Conservation (phyloP, 441 rosid species). For the Arabidopsis lyrata region DNA sequence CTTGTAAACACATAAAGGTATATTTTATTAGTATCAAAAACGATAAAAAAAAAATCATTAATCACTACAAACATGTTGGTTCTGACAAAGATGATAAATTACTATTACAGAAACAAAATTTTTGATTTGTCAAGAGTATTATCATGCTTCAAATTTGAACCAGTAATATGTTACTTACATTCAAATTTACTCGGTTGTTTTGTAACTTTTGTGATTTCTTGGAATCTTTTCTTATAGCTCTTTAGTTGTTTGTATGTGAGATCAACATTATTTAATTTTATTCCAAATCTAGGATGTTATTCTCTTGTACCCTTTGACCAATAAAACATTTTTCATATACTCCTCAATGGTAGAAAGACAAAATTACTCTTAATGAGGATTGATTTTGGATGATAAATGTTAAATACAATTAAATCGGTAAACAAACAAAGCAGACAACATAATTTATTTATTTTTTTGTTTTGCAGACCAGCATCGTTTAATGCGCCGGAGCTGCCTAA, state of each 20-base stretch:
- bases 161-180: not conserved
- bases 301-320: too few relatives aligned
- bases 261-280: not conserved
- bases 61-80: not conserved
- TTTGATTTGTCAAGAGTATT: not conserved
- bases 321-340: too few relatives aligned
- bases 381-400: too few relatives aligned
- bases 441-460: not conserved
- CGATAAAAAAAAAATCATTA: not conserved
- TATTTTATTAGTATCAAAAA: not conserved
- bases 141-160: constrained; percentile 8
- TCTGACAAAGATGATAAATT: not conserved
- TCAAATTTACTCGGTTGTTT: not conserved
- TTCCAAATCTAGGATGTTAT: constrained; percentile 15
- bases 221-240: not conserved
- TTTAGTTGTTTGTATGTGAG: not conserved
- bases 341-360: too few relatives aligned
- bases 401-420: too few relatives aligned
- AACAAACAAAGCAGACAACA: constrained; percentile 12
- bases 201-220: not conserved
- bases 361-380: too few relatives aligned
- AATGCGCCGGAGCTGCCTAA: constrained; percentile 39
- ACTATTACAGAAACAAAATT: not conserved
- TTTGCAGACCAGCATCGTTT: constrained; percentile 35
- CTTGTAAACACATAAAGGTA: not conserved